Percentiles rank a stretch among this genome's conserved stretches.
Conservation (phyloP, 139 green algal genomes). For the Bryopsis sp. region DNA sequence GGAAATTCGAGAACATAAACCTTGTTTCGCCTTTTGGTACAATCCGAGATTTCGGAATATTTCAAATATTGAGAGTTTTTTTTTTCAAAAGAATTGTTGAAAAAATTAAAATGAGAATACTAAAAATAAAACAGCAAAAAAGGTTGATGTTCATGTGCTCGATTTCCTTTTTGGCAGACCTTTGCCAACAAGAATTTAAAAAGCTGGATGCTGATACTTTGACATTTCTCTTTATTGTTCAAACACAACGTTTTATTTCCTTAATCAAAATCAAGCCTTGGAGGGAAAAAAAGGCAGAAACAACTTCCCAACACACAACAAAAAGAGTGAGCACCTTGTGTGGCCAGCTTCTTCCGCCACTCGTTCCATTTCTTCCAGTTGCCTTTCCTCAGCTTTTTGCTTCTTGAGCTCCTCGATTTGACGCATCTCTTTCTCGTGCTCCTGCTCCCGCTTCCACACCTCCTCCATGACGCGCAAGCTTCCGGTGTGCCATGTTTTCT, state of each 20-base stretch:
- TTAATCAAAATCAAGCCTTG: background rate
- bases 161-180: background rate
- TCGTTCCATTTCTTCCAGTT: constrained; percentile 45
- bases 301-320: background rate
- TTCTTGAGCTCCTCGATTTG: constrained; percentile 63
- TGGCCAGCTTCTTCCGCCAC: constrained; percentile 45
- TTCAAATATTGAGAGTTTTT: no score
- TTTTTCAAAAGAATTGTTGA: no score
- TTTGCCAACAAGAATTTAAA: background rate
- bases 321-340: constrained; percentile 15
- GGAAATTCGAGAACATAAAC: no score
- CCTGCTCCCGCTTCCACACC: constrained; percentile 75
- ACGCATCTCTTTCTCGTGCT: constrained; percentile 46
- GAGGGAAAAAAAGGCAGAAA: background rate
- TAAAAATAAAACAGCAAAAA: no score
- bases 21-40: no score
- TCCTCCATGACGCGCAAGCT: constrained; percentile 47
- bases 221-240: background rate
- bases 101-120: no score
- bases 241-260: background rate
- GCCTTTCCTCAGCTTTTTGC: constrained; percentile 58
- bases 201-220: background rate
- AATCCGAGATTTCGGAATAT: no score
- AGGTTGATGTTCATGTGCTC: background rate
- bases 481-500: constrained; percentile 77